Evolutionary conservation across 2,329 filamentous ascomycete species (phyloP).

Genomic region (Penicillium sp.): DNA sequence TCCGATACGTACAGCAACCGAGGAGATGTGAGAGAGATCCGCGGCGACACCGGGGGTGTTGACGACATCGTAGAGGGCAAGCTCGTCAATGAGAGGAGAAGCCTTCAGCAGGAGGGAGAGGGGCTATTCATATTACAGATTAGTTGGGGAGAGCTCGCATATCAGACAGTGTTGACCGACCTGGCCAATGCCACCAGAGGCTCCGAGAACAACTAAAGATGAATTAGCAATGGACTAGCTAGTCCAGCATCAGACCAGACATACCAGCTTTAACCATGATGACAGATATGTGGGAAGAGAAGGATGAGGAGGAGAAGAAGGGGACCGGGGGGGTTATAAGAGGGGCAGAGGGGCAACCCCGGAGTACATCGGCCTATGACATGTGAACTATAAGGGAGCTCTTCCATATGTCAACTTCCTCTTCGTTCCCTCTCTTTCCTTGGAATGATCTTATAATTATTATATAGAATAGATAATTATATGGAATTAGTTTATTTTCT

Average conservation of each 20-base stretch:
- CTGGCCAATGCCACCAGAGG: slow-evolving; percentile 98
- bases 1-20: slow-evolving; percentile 68
- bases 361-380: slow-evolving; percentile 8
- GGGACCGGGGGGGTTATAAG: slow-evolving; percentile 14
- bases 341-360: slow-evolving; percentile 21
- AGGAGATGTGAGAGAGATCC: slow-evolving; percentile 97
- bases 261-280: slow-evolving; percentile 54
- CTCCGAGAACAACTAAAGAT: slow-evolving; percentile 76
- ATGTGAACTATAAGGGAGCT: not conserved
- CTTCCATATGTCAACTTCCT: too few relatives aligned
- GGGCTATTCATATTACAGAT: slow-evolving; percentile 59
- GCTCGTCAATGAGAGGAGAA: slow-evolving; percentile 83
- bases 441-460: too few relatives aligned
- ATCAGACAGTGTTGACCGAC: slow-evolving; percentile 52
- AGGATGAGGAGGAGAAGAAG: slow-evolving; percentile 7
- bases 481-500: too few relatives aligned
- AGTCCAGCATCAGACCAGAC: slow-evolving; percentile 6
- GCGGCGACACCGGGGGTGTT: slow-evolving; percentile 96
- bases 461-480: too few relatives aligned
- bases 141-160: too few relatives aligned
- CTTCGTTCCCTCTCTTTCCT: too few relatives aligned
- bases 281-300: slow-evolving; percentile 15
- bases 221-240: slow-evolving; percentile 18
- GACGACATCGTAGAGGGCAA: slow-evolving; percentile 98
- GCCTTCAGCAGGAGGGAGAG: slow-evolving; percentile 95